Base-by-base conservation (phyloP, 148 eudicot genomes). In the Heliamphora exappendiculata region DNA sequence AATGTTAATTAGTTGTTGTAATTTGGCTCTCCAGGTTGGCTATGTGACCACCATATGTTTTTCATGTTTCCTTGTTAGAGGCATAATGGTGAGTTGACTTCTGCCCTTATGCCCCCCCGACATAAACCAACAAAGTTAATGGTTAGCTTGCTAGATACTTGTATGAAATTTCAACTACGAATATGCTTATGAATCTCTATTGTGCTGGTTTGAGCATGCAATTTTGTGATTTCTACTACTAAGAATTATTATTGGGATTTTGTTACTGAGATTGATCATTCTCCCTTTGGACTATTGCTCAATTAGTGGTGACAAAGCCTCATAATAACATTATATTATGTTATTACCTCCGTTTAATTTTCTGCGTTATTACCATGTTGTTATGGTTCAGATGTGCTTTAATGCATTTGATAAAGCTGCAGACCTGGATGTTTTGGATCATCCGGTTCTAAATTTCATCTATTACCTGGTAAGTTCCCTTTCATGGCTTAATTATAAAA, bases 21-120 rank as follows among this genome's bases (percentile, higher is more conserved):
- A 71, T 73, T 65, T 74, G 59, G 7, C 59, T 63, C 11, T 49
- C 37, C 81, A 90, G 93, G 93, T 90, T 83, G 93, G 98, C 90
- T 92, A 92, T 73, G 94, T 95, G 75, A 95, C 98, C 57, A 87
- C 94, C 20, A 92, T 95, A 79, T 95, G 98, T 79, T 95, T 91
- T 79, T 12, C 88, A 64, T 95, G 97, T 80, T 95, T 95, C 83
- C 96, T 95, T 47, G 81, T 89, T 51, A 87, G 98, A 86, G 91
- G 96, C 75, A 78, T 95, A 73, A 92, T 95, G 98, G 98, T 95
- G 83, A 87, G 96, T 81, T 34, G 31, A 39, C 39, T 67, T 39
- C 16, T 49, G 74, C 51, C 34, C 6, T 45, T 33, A 4, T 72
- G 11, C 62, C 45, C 34, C 19, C 41, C 55, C 10, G 22, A 31